These are phyloP conservation scores for Coccinonectria pachysandricola DNA, from an alignment of 2,329 filamentous ascomycete genomes.

Conservation along the genomic window DNA sequence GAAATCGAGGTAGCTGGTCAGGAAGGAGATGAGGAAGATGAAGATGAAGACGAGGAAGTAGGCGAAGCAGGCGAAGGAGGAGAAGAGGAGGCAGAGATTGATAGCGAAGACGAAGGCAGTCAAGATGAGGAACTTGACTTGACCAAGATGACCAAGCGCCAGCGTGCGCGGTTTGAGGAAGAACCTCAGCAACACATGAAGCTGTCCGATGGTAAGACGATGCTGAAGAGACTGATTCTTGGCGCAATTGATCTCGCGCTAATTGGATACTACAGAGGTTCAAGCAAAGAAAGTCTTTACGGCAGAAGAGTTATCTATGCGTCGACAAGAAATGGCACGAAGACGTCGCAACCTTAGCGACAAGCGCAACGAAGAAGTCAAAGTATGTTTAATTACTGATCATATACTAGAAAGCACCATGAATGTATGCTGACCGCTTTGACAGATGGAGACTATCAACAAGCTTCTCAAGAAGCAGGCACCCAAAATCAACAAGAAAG, in stretches of 20 bases:
- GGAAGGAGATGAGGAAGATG: constrained; percentile 32
- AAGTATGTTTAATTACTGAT: constrained; percentile 34
- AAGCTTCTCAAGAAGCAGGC: constrained; percentile 80
- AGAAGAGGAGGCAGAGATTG: constrained; percentile 28
- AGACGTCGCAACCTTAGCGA: constrained; percentile 52
- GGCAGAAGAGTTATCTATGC: constrained; percentile 52
- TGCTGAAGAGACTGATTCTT: too few species aligned
- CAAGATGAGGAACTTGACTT: constrained; percentile 42
- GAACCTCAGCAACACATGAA: constrained; percentile 46
- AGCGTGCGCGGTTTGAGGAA: constrained; percentile 49
- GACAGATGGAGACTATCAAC: constrained; percentile 81
- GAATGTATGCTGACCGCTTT: too few species aligned
- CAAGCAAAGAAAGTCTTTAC: constrained; percentile 54
- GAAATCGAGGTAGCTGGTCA: constrained; percentile 32
- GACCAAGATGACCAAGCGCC: constrained; percentile 50
- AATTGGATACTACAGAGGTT: constrained; percentile 36
- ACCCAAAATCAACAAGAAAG: constrained; percentile 57
- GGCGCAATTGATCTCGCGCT: too few species aligned
- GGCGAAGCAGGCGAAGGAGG: constrained; percentile 29
- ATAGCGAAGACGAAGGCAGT: constrained; percentile 36
- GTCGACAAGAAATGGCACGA: constrained; percentile 51
- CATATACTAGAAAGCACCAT: too few species aligned
- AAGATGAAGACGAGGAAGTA: constrained; percentile 30
- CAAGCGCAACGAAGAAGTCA: constrained; percentile 55
- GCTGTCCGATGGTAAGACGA: constrained; percentile 45